Evolutionary conservation across 371 early-diverging fungal genomes (phyloP).

Genomic region (Mucor piriformis): DNA sequence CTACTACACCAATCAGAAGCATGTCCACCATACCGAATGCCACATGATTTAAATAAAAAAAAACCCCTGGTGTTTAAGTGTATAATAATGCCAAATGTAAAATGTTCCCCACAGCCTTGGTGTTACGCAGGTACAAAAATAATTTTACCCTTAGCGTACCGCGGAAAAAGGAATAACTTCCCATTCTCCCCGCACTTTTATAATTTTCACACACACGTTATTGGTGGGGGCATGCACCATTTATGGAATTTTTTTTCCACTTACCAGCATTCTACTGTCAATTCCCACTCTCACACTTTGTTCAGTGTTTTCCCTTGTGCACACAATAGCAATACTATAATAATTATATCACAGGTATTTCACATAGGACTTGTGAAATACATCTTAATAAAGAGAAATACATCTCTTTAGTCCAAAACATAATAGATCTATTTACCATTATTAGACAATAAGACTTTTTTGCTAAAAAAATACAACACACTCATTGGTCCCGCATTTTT

Average conservation of each 20-base stretch:
- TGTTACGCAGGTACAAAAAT: background rate
- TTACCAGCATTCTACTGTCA: constrained; percentile 3
- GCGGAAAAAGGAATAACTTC: background rate
- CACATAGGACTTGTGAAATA: background rate
- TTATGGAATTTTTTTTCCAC: background rate
- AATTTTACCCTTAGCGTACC: background rate
- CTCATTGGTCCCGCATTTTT: no score
- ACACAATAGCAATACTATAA: background rate
- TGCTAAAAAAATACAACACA: no score
- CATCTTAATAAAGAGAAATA: background rate
- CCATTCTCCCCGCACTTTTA: background rate
- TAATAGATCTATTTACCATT: no score
- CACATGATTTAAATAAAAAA: background rate
- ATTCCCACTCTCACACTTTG: background rate
- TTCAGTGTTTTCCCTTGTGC: background rate
- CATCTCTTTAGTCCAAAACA: background rate
- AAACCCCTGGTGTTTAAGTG: background rate
- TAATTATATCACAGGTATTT: background rate
- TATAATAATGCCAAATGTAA: background rate
- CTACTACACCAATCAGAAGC: background rate
- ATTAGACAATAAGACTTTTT: no score
- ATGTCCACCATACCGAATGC: background rate
- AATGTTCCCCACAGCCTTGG: background rate
- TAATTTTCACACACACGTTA: constrained; percentile 10
- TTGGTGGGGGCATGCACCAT: background rate